These are phyloP conservation scores for Boletus sp. DNA, from an alignment of 768 basidiomycete genomes.

Conservation along the genomic window DNA sequence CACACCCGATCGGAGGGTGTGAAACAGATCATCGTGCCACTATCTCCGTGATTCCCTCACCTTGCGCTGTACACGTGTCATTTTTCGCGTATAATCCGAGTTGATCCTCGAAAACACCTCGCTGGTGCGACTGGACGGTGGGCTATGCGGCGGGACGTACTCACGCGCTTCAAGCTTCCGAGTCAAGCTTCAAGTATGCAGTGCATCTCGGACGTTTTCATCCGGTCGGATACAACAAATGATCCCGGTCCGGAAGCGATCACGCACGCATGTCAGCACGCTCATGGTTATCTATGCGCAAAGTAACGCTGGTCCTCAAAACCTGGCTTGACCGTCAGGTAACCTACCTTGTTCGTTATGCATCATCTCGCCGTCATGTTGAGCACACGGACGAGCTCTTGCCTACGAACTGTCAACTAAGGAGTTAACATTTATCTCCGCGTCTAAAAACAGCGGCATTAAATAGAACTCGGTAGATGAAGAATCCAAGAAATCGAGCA, in stretches of 20 bases:
- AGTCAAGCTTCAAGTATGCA: no score
- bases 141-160: background rate
- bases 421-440: background rate
- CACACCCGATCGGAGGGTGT: background rate
- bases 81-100: background rate
- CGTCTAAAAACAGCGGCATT: background rate
- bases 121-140: background rate
- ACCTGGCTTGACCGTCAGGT: background rate
- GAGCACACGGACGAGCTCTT: background rate
- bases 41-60: slow-evolving; percentile 1
- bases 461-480: background rate
- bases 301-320: background rate
- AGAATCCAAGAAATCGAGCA: background rate
- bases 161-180: no score
- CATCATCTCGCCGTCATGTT: background rate
- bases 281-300: background rate
- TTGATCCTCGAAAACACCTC: background rate
- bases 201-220: background rate
- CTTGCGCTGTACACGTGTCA: slow-evolving; percentile 1
- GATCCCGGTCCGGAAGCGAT: background rate
- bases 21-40: background rate
- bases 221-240: background rate
- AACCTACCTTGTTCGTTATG: background rate
- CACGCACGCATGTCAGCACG: background rate
- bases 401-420: background rate